A percentile compares a stretch with the other conserved stretches of the same genome.
Evolutionary conservation across 805 yeast species (phyloP).

Genomic region (Yamadazyma tumulicola): DNA sequence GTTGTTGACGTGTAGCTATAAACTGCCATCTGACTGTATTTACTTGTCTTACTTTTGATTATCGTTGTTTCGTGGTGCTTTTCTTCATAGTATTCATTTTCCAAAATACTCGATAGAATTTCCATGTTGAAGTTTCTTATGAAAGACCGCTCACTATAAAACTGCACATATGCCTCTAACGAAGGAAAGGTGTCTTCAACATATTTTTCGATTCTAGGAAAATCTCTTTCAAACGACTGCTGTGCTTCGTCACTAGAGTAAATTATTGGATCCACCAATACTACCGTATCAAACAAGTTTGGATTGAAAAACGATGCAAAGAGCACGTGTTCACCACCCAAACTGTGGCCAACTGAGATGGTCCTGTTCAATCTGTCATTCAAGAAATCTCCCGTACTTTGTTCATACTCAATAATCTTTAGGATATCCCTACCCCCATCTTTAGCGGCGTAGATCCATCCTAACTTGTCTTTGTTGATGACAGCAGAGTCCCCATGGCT

Average conservation of each 20-base stretch:
- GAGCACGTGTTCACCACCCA: slow-evolving; percentile 61
- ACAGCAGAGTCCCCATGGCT: slow-evolving; percentile 69
- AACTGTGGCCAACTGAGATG: slow-evolving; percentile 66
- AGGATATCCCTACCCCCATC: slow-evolving; percentile 64
- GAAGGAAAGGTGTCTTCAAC: slow-evolving; percentile 39
- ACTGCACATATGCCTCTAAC: slow-evolving; percentile 39
- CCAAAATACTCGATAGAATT: slow-evolving; percentile 45
- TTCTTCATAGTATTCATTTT: slow-evolving; percentile 27
- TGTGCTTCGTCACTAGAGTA: slow-evolving; percentile 18
- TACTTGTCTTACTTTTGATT: slow-evolving; percentile 26
- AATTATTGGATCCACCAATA: slow-evolving; percentile 61
- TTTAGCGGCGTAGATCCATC: slow-evolving; percentile 55
- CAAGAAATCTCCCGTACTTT: slow-evolving; percentile 24
- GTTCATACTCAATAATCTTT: slow-evolving; percentile 42
- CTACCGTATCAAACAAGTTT: slow-evolving; percentile 46
- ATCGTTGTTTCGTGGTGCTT: slow-evolving; percentile 8
- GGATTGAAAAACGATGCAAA: slow-evolving; percentile 52
- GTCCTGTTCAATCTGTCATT: slow-evolving; percentile 33
- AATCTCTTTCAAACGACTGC: slow-evolving; percentile 16
- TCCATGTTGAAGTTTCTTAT: slow-evolving; percentile 42
- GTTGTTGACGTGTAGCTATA: slow-evolving; percentile 41
- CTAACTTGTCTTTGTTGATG: slow-evolving; percentile 52
- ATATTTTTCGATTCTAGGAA: slow-evolving; percentile 21
- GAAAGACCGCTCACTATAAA: slow-evolving; percentile 41
- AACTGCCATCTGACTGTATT: slow-evolving; percentile 44